Evolutionary conservation across 345 rosid species (phyloP).

Genomic region (Abelmoschus esculentus): DNA sequence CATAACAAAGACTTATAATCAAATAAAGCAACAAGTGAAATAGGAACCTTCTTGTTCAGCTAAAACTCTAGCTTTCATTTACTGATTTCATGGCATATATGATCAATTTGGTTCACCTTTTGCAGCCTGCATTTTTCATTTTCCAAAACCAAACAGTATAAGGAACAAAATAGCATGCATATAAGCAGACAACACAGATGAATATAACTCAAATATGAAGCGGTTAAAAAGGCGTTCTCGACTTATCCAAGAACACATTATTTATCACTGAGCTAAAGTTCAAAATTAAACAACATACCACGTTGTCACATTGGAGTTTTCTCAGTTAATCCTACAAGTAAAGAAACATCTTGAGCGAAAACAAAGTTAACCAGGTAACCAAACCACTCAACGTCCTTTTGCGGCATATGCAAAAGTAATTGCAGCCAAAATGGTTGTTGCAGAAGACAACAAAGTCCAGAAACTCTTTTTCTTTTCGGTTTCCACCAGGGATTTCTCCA

Average conservation of each 20-base stretch:
- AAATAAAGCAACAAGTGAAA: neutral
- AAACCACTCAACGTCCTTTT: conserved; percentile 34
- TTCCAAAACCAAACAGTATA: neutral
- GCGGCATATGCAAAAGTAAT: conserved; percentile 53
- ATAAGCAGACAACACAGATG: neutral
- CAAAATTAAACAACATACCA: conserved; percentile 12
- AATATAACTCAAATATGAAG: neutral
- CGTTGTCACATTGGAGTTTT: neutral
- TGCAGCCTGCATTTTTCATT: neutral
- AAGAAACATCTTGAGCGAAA: neutral
- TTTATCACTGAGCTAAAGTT: neutral
- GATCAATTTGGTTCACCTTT: too few relatives aligned
- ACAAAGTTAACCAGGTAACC: neutral
- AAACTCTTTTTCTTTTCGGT: conserved; percentile 53
- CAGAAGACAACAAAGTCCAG: conserved; percentile 59
- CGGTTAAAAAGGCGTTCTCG: conserved; percentile 9
- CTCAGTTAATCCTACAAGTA: conserved; percentile 12
- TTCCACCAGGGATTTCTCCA: conserved; percentile 43
- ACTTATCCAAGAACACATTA: neutral
- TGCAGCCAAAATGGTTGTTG: conserved; percentile 60
- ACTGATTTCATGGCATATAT: neutral
- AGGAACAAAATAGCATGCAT: neutral
- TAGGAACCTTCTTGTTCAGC: neutral
- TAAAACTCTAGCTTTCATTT: neutral
- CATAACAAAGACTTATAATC: neutral